Conservation (phyloP, 2,329 filamentous ascomycete genomes). For the Hymenotorrendiella dingleyae region DNA sequence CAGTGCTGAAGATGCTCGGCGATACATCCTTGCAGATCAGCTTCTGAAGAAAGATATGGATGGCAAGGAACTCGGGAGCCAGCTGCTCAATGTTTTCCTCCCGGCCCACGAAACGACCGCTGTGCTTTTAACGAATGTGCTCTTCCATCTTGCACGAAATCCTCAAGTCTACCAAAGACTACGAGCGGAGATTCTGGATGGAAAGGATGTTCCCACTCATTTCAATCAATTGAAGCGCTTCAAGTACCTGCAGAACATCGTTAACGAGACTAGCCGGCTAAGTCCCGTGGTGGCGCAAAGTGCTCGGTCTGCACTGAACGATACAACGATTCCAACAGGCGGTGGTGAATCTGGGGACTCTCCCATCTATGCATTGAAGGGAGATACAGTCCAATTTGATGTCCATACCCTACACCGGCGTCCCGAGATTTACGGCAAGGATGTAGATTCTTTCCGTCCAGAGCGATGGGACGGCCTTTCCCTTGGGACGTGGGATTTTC, state of each 20-base stretch:
- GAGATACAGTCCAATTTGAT: background rate
- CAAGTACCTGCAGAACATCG: background rate
- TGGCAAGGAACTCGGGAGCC: background rate
- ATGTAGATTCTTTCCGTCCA: background rate
- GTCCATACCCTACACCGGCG: background rate
- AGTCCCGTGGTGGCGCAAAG: background rate
- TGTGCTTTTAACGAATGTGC: conserved; percentile 6
- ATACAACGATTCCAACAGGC: background rate
- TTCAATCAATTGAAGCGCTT: background rate
- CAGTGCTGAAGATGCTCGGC: background rate
- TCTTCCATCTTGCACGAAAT: background rate
- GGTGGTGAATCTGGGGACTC: background rate
- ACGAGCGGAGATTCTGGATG: background rate
- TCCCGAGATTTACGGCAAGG: background rate
- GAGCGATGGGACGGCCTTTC: background rate
- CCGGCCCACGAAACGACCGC: conserved; percentile 25
- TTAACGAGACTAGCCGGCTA: background rate
- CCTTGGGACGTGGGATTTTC: background rate
- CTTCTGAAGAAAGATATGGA: background rate
- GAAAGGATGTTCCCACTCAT: background rate
- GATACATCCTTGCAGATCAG: background rate
- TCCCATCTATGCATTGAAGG: background rate
- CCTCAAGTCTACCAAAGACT: background rate
- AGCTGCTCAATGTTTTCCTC: conserved; percentile 29
- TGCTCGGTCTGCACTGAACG: background rate